phyloP scores from a whole-genome alignment of 2,329 filamentous ascomycete genomes.

The Trichothecium sympodiale region DNA sequence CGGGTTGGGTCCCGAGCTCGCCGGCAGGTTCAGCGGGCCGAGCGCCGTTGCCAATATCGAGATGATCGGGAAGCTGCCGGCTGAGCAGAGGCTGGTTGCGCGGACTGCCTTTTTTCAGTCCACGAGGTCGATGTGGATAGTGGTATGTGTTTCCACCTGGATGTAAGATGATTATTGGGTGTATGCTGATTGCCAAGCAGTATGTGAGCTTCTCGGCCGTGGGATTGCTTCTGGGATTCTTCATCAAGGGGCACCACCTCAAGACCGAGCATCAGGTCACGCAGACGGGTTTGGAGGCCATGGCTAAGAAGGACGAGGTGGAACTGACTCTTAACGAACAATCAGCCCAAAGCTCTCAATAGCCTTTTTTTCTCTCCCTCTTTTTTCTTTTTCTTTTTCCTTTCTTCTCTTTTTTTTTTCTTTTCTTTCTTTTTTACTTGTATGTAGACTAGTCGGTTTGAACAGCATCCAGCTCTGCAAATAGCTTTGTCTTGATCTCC shows the following conservation, averaged over 20 bases:
- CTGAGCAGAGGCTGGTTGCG: slow-evolving; percentile 11
- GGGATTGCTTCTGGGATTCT: slow-evolving; percentile 1
- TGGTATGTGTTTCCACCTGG: slow-evolving; percentile 10
- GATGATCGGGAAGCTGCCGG: slow-evolving; percentile 24
- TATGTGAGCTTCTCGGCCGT: slow-evolving; percentile 2
- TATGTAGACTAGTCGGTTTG: not conserved
- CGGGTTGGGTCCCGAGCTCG: slow-evolving; percentile 33
- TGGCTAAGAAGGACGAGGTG: not conserved
- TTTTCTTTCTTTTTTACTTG: not conserved
- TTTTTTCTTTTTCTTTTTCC: not conserved
- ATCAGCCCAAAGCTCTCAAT: not conserved
- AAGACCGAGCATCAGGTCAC: slow-evolving; percentile 3
- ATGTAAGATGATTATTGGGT: too few species aligned
- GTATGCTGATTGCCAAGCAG: too few species aligned
- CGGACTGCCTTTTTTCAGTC: slow-evolving; percentile 14
- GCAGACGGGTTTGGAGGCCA: slow-evolving; percentile 1
- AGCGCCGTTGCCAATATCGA: slow-evolving; percentile 46
- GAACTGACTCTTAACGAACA: not conserved
- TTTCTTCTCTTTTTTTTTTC: not conserved
- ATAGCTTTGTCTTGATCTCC: slow-evolving; percentile 17
- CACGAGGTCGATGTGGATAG: slow-evolving; percentile 15
- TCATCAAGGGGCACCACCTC: slow-evolving; percentile 2
- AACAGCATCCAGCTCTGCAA: not conserved
- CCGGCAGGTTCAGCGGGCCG: slow-evolving; percentile 37
- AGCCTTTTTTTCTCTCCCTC: not conserved